Evolutionary conservation across 164 flowering plant species (phyloP), one percentile per base, ranked within the genome.

Genomic region (Dillenia turbinata): DNA sequence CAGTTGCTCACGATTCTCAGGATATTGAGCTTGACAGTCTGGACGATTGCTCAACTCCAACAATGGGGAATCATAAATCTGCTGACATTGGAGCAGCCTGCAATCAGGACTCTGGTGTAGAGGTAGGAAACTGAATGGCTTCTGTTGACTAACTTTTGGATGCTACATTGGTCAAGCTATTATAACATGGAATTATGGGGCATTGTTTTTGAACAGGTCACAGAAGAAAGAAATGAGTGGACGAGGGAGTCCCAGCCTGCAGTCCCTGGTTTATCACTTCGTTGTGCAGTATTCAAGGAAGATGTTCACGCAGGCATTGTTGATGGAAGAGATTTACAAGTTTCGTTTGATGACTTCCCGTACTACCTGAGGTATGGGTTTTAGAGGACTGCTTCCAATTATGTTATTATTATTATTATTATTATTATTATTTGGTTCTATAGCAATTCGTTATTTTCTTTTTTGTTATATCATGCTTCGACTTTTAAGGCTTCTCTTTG

Each of bases 301-400:
- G 88, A 83, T 40, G 68, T 90, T 61, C 81, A 60, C 60, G 82
- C 85, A 0, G 81, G 79, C 48, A 85, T 90, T 70, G 71, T 90
- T 49, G 91, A 86, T 71, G 90, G 91, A 47, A 80, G 59, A 71
- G 72, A 72, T 58, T 55, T 85, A 59, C 66, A 81, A 54, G 91
- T 81, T 69, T 82, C 95, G 43, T 88, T 88, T 65, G 86, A 82
- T 10, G 73, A 81, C 52, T 90, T 90, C 69, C 89, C 96, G 24
- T 90, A 90, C 73, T 90, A 85, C 68, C 67, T 88, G 64, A 90
- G 96, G 96, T 86, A 73, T 47, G 62, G 1, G 9, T 47, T 48
- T 62, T 60, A 33, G 40, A 4, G 5, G 40, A 33, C 7, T 4
- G 40, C 40, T 33, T 6, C 40, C 40, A 33, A 4, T 33, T 33